Conservation (phyloP, 768 basidiomycete species). For the Kwoniella botswanensis region DNA sequence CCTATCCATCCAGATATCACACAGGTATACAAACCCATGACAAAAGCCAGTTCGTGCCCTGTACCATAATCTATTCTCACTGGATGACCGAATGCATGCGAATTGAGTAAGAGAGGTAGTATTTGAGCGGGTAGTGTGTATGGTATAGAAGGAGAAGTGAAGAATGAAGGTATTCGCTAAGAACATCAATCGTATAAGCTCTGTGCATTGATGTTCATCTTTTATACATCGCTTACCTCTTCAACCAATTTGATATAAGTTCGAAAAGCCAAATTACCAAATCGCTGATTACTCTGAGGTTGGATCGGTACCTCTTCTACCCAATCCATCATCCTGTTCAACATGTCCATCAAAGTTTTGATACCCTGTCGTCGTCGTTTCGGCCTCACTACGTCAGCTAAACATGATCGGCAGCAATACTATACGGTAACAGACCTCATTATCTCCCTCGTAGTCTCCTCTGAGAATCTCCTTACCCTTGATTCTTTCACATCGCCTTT, state of each 20-base stretch:
- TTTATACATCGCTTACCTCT: conserved; percentile 62
- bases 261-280: conserved; percentile 89
- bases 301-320: conserved; percentile 79
- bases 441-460: conserved; percentile 52
- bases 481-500: conserved; percentile 76
- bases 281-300: conserved; percentile 73
- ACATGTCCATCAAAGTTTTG: conserved; percentile 63
- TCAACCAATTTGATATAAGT: conserved; percentile 79
- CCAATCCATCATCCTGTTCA: conserved; percentile 74
- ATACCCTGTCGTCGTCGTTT: conserved; percentile 39
- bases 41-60: conserved; percentile 91
- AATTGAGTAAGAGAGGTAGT: conserved; percentile 75
- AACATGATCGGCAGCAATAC: background rate
- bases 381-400: conserved; percentile 5
- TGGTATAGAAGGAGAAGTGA: conserved; percentile 61
- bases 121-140: conserved; percentile 67
- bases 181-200: no score
- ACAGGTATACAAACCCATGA: conserved; percentile 67
- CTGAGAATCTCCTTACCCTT: conserved; percentile 68
- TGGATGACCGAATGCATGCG: conserved; percentile 79
- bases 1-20: conserved; percentile 50
- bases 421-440: conserved; percentile 11
- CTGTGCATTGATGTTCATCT: no score
- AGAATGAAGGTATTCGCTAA: conserved; percentile 63
- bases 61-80: conserved; percentile 94